A percentile compares a stretch with the other conserved stretches of the same genome.
These are phyloP conservation scores for Cercospora beticola DNA, from an alignment of 2,329 filamentous ascomycete species.

Conservation along the genomic window DNA sequence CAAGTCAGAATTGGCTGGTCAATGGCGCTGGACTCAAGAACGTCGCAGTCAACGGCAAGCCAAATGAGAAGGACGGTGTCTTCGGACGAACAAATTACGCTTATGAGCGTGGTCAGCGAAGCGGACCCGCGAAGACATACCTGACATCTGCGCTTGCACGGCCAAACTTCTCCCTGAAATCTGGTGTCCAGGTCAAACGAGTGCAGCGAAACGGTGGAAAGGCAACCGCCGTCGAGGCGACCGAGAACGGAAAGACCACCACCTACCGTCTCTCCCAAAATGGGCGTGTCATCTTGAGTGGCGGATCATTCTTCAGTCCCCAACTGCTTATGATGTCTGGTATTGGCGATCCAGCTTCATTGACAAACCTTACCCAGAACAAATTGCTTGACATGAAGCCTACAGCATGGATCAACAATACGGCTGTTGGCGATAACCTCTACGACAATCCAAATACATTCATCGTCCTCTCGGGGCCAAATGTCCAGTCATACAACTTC, in stretches of 20 bases:
- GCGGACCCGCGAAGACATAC: slow-evolving; percentile 51
- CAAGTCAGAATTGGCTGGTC: slow-evolving; percentile 53
- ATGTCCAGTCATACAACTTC: slow-evolving; percentile 51
- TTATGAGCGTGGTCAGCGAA: slow-evolving; percentile 47
- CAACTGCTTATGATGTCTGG: slow-evolving; percentile 66
- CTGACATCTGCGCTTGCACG: slow-evolving; percentile 50
- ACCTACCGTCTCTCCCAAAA: slow-evolving; percentile 65
- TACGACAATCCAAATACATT: slow-evolving; percentile 52
- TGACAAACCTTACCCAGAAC: slow-evolving; percentile 44
- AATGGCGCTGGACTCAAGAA: slow-evolving; percentile 50
- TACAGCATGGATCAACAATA: slow-evolving; percentile 52
- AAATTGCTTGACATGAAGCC: slow-evolving; percentile 40
- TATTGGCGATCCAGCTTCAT: slow-evolving; percentile 57
- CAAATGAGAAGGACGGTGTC: slow-evolving; percentile 55
- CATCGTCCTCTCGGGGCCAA: slow-evolving; percentile 54
- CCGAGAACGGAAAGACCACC: slow-evolving; percentile 63
- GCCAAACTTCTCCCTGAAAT: slow-evolving; percentile 57
- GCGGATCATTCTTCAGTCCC: slow-evolving; percentile 62
- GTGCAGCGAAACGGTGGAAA: slow-evolving; percentile 58
- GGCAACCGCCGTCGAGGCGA: slow-evolving; percentile 53
- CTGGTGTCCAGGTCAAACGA: slow-evolving; percentile 50
- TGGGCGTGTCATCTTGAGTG: slow-evolving; percentile 49
- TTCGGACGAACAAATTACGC: slow-evolving; percentile 41
- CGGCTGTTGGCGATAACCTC: slow-evolving; percentile 51
- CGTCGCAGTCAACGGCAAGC: slow-evolving; percentile 49